Evolutionary conservation across 345 rosid genomes (phyloP).

Genomic region (Luvunga scandens): DNA sequence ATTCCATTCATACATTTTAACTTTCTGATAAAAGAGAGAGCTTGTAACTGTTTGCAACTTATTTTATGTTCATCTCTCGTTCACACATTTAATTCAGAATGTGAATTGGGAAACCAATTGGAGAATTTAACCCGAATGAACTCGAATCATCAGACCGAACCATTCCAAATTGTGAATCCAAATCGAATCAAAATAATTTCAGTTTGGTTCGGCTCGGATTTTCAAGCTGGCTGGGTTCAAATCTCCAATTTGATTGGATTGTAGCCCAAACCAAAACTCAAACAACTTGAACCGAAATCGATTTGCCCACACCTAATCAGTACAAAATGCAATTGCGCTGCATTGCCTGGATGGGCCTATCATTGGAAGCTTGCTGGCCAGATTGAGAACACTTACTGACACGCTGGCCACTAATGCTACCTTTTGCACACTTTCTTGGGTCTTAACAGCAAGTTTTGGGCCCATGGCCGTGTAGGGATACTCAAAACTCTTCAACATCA

Average conservation of each 20-base stretch:
- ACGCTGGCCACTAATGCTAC: not conserved
- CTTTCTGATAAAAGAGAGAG: not conserved
- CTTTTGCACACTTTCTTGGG: not conserved
- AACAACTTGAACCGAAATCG: too few relatives aligned
- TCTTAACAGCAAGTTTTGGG: not conserved
- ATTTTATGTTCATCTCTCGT: not conserved
- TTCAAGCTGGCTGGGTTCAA: too few relatives aligned
- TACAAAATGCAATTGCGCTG: not conserved
- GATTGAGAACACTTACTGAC: not conserved
- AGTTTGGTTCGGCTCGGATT: too few relatives aligned
- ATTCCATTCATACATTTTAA: not conserved
- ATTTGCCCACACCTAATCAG: too few relatives aligned
- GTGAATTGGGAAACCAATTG: too few relatives aligned
- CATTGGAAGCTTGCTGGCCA: not conserved
- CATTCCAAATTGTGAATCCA: too few relatives aligned
- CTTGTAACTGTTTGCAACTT: not conserved
- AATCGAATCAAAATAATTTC: too few relatives aligned
- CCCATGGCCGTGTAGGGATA: not conserved
- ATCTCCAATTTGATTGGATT: too few relatives aligned
- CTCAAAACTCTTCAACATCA: not conserved
- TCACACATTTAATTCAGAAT: not conserved
- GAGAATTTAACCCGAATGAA: too few relatives aligned
- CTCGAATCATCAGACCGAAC: too few relatives aligned
- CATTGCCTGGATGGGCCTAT: not conserved
- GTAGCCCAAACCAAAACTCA: too few relatives aligned